These are phyloP conservation scores for Suhomyces bokatorum DNA, from an alignment of 1,139 yeast genomes.

Conservation along the genomic window DNA sequence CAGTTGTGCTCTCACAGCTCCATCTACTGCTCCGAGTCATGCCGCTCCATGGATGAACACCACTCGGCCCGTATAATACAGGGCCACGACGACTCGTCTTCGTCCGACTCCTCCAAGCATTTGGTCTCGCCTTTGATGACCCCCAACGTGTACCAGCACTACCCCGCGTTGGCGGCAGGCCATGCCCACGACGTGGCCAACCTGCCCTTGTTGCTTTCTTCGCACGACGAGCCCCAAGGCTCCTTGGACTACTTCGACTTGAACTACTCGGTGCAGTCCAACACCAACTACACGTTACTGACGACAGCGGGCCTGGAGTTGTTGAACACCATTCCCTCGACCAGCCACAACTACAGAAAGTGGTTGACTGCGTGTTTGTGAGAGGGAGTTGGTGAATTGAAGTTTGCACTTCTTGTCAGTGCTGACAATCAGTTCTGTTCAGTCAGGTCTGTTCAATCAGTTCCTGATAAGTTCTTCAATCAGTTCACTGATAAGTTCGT, in stretches of 20 bases:
- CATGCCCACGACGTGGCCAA: constrained; percentile 16
- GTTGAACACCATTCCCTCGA: constrained; percentile 26
- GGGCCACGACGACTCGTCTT: constrained; percentile 28
- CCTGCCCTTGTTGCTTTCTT: constrained; percentile 24
- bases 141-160: constrained; percentile 34
- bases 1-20: constrained; percentile 52
- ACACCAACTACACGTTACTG: constrained; percentile 19
- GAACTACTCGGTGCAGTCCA: constrained; percentile 33
- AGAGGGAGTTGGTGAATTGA: too few relatives aligned
- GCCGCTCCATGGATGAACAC: constrained; percentile 49
- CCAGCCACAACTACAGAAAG: constrained; percentile 45
- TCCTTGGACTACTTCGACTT: constrained; percentile 34
- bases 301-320: constrained; percentile 13
- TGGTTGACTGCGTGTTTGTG: constrained; percentile 42
- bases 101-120: constrained; percentile 15
- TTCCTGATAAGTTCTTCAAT: too few relatives aligned
- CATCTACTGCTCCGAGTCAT: constrained; percentile 62
- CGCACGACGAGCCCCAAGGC: constrained; percentile 11
- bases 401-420: too few relatives aligned
- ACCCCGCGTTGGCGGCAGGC: constrained; percentile 8
- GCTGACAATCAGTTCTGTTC: too few relatives aligned
- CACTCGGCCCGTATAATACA: constrained; percentile 13
- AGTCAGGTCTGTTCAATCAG: too few relatives aligned
- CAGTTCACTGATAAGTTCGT: too few relatives aligned
- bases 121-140: constrained; percentile 40